Base-by-base conservation (phyloP, 2,329 filamentous ascomycete genomes). In the Fusarium domesticum region DNA sequence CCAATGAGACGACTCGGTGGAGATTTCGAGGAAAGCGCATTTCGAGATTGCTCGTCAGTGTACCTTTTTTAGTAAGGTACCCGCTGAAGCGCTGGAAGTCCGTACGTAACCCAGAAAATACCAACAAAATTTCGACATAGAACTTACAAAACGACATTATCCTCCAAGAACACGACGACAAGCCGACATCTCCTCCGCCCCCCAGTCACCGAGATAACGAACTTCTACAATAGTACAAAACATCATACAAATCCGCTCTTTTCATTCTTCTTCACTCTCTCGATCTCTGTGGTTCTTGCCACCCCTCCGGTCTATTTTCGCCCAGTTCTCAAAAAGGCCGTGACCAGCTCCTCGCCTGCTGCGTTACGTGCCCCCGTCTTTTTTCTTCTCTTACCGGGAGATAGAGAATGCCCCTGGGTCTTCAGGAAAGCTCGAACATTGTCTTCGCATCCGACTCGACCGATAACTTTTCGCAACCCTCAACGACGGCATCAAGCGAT, bases 321-420 rank as follows among this genome's bases (percentile, higher is more conserved):
- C 41, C 25, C 40, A 42, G 43, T 43, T 48, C 46, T 40, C 46
- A 28, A 25, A 40, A 17, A 35, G 33, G 37, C 43, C 37, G 52
- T 56, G 18, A 56, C 41, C 39, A 39, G 48, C 43, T 43, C 35
- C 32, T 28, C 31, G 18, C 37, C 35, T 35, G 46, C 46, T 33
- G 53, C 38, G 41, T 49, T 44, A 31, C 43, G 39, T 42, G 44
- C 35, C 43, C 18, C 35, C 19, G 38, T 48, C 37, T 31, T 45
- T 37, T 36, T 37, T 18, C 43, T 36, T 18, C 41, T 34, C 37
- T 30, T 23, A 30, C 32, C 45, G 36, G 42, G 54, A 28, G 23
- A 5, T 28, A 28, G 10, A 54, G 58, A 42, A 59, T 59, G 57
- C 54, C 57, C 54, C 49, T 59, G 39, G 57, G 50, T 53, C 53